A percentile compares a stretch with the other conserved stretches of the same genome.
Evolutionary conservation across 2,329 filamentous ascomycete species (phyloP).

Genomic region (Westerdykella sp.): DNA sequence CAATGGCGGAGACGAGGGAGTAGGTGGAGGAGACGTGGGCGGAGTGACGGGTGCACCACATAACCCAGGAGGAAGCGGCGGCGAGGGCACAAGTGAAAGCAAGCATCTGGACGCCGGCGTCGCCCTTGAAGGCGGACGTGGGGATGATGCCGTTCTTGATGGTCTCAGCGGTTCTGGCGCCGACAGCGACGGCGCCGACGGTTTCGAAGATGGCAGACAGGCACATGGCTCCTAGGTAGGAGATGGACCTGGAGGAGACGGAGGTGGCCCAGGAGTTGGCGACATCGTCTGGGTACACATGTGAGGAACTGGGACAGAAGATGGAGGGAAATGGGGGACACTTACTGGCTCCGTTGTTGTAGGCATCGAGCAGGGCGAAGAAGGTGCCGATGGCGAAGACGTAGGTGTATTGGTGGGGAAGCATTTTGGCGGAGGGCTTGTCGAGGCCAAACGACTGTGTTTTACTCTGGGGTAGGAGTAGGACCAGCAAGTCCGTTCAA

Average conservation of each 20-base stretch:
- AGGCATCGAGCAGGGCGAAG: conserved; percentile 71
- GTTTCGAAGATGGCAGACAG: conserved; percentile 45
- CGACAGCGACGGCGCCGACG: conserved; percentile 41
- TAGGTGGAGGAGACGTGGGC: conserved; percentile 58
- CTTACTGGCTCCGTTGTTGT: conserved; percentile 73
- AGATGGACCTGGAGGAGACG: conserved; percentile 71
- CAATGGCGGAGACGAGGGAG: conserved; percentile 44
- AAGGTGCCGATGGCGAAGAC: conserved; percentile 69
- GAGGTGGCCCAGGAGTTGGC: conserved; percentile 78
- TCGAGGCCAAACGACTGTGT: no score
- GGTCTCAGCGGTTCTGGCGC: conserved; percentile 58
- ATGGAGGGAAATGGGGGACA: conserved; percentile 16
- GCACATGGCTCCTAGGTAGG: conserved; percentile 57
- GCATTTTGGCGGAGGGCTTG: conserved; percentile 3
- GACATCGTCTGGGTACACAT: conserved; percentile 58
- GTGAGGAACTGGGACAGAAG: not conserved
- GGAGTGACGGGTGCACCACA: conserved; percentile 71
- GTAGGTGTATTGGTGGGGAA: conserved; percentile 57
- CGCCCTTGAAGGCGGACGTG: conserved; percentile 40
- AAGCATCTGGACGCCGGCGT: conserved; percentile 47
- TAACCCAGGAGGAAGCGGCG: conserved; percentile 65
- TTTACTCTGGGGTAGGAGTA: no score
- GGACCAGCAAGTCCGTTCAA: no score
- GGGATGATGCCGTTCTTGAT: conserved; percentile 66
- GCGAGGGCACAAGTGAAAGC: conserved; percentile 55